phyloP scores from a whole-genome alignment of 2,329 filamentous ascomycete genomes.

The Cladosporium colombiae region DNA sequence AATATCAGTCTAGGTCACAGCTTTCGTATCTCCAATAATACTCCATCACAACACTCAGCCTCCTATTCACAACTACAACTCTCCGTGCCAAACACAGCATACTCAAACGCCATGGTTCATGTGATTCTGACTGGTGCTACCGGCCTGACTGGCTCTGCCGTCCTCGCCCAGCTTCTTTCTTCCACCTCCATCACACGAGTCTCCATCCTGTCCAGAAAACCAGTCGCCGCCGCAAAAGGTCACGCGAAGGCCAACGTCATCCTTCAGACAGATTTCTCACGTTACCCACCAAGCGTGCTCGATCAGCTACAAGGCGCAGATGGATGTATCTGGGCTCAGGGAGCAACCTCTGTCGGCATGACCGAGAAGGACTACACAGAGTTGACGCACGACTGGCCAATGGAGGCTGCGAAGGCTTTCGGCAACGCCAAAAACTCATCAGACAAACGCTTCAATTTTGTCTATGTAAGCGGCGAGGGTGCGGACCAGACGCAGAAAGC shows the following conservation, averaged over 20 bases:
- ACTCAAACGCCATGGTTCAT: slow-evolving; percentile 33
- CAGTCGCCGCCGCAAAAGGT: slow-evolving; percentile 62
- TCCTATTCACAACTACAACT: neutral
- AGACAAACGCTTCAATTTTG: slow-evolving; percentile 58
- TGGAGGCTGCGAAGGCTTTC: slow-evolving; percentile 60
- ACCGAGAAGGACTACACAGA: slow-evolving; percentile 53
- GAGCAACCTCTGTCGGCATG: slow-evolving; percentile 50
- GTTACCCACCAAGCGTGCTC: slow-evolving; percentile 61
- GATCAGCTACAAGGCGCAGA: slow-evolving; percentile 62
- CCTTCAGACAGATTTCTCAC: slow-evolving; percentile 65
- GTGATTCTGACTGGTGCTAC: slow-evolving; percentile 49
- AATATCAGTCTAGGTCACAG: neutral
- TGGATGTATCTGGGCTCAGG: slow-evolving; percentile 74
- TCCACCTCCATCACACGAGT: slow-evolving; percentile 60
- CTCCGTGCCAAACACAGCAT: neutral
- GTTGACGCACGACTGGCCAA: slow-evolving; percentile 67
- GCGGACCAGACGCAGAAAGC: slow-evolving; percentile 59
- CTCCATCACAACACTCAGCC: neutral
- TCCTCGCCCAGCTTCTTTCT: slow-evolving; percentile 41
- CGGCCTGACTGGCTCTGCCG: slow-evolving; percentile 43
- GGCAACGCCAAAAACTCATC: slow-evolving; percentile 48
- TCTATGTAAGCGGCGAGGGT: slow-evolving; percentile 68
- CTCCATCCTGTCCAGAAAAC: slow-evolving; percentile 66
- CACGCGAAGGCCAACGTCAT: slow-evolving; percentile 66
- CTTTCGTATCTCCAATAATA: neutral